Base-by-base conservation (phyloP, 345 rosid species). In the Citrus sp. region DNA sequence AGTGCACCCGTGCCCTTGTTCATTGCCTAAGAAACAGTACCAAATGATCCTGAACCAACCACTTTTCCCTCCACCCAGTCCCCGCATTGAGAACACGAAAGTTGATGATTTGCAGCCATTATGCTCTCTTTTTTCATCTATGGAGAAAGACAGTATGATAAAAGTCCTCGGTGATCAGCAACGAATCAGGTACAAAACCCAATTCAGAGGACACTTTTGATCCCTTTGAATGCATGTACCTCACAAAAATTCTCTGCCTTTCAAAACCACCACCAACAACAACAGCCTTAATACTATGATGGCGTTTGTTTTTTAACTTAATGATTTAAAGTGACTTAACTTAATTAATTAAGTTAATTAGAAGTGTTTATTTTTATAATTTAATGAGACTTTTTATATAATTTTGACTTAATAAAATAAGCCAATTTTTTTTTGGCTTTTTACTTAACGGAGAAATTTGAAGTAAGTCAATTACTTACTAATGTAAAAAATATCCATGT, bases 1-100 rank as follows among this genome's bases (percentile, higher is more conserved):
- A 82, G 82, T 35, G 73, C 75, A 46, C 84, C 87, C 0, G 76
- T 82, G 42, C 59, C 67, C 34, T 82, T 82, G 22, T 77, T 75
- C 80, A 82, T 77, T 37, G 88, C 86, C 67, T 3, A 42, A 12
- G 1, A 42, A 42, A 42, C 88, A 28, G 79, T 72, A 27, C 87
- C 87, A 27, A 77, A 80, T 4, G 87, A 75, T 54, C 88, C 87
- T 1, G 82, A 79, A 9, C 86, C 87, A 59, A 80, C 78, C 18
- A 73, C 76, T 76, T 82, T 84, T 9, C 82, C 82, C 72, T 72
- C 84, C 51, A 82, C 68, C 86, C 88, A 82, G 67, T 70, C 49
- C 0, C 79, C 25, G 7, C 81, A 78, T 22, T 30, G 51, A 32
- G 56, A 75, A 55, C 65, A 74, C 16, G 59, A 72, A 1, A 54